Evolutionary conservation across 148 eudicot genomes (phyloP).

Genomic region (Mesembryanthemum crystallinum): DNA sequence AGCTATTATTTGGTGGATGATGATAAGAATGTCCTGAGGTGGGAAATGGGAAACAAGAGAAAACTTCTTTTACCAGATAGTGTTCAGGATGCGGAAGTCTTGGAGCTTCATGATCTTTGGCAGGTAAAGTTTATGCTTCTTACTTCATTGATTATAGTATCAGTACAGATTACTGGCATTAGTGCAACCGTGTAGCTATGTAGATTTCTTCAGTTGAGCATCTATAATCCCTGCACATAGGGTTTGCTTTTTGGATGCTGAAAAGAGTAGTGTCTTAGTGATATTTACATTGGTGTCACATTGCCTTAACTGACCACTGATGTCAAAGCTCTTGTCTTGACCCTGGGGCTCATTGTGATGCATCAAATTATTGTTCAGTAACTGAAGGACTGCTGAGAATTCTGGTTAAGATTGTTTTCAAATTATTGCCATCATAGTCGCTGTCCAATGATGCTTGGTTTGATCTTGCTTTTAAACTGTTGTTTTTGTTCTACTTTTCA

Average conservation of each 20-base stretch:
- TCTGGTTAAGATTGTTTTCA: background rate
- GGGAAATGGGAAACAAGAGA: slow-evolving; percentile 77
- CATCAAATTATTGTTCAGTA: too few relatives aligned
- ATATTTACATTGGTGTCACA: too few relatives aligned
- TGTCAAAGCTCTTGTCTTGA: too few relatives aligned
- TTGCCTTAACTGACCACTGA: too few relatives aligned
- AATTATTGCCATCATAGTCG: background rate
- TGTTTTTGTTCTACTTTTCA: background rate
- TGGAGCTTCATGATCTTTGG: slow-evolving; percentile 94
- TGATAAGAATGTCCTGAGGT: slow-evolving; percentile 65
- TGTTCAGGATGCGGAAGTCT: slow-evolving; percentile 56
- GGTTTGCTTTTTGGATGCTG: background rate
- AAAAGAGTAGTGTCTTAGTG: background rate
- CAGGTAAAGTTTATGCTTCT: slow-evolving; percentile 49
- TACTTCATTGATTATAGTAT: background rate
- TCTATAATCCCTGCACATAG: background rate
- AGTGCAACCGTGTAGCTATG: background rate
- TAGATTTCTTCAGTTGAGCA: background rate
- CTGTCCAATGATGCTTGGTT: background rate
- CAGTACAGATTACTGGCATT: background rate
- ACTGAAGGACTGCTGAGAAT: background rate
- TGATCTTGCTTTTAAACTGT: background rate
- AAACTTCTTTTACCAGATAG: slow-evolving; percentile 55
- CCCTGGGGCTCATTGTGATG: too few relatives aligned
- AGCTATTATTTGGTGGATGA: slow-evolving; percentile 91